These are phyloP conservation scores for Picea sitchensis DNA, from an alignment of 75 land plant genomes.

Conservation along the genomic window DNA sequence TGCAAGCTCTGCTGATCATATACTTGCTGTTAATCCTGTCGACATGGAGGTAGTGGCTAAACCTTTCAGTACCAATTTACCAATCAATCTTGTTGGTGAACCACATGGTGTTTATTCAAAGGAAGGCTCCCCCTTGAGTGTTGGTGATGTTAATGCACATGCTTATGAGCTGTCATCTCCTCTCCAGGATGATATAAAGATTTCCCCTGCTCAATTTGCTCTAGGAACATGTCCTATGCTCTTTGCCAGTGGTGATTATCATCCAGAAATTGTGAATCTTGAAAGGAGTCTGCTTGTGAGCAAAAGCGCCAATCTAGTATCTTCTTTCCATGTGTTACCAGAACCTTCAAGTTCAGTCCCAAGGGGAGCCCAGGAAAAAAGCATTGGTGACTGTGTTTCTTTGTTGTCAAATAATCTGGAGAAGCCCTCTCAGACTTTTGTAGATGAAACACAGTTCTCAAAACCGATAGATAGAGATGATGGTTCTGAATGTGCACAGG, in stretches of 20 bases:
- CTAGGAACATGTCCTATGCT: not conserved
- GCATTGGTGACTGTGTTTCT: not conserved
- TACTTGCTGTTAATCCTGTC: not conserved
- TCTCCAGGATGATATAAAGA: not conserved
- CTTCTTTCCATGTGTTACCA: not conserved
- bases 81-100: not conserved
- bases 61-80: not conserved
- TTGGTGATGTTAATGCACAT: not conserved
- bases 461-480: slow-evolving; percentile 2
- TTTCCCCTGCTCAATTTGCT: not conserved
- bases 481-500: slow-evolving; percentile 6
- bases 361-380: not conserved
- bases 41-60: not conserved
- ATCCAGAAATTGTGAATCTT: not conserved
- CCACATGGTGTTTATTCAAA: not conserved
- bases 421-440: not conserved
- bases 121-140: slow-evolving; percentile 5
- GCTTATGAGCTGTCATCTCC: slow-evolving; percentile 6
- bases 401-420: slow-evolving; percentile 1
- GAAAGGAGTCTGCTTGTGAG: not conserved
- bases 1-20: not conserved
- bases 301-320: not conserved
- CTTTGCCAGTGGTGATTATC: not conserved
- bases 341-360: not conserved
- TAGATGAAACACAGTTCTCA: slow-evolving; percentile 4